Conservation (phyloP, 805 yeast genomes). For the Candida fluviatilis region DNA sequence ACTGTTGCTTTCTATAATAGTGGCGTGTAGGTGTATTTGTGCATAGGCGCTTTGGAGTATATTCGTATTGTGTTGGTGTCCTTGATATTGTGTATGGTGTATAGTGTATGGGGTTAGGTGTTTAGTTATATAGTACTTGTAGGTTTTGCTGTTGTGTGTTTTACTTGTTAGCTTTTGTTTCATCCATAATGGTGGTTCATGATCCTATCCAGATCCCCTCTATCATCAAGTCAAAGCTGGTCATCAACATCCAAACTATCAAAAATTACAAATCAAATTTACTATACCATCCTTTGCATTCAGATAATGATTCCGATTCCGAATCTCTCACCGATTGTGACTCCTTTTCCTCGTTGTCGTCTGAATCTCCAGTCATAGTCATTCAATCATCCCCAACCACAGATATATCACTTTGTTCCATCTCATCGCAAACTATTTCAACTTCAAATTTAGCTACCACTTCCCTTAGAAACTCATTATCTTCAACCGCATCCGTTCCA, state of each 20-base stretch:
- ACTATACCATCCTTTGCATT: not conserved
- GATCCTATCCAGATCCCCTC: not conserved
- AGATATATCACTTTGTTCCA: not conserved
- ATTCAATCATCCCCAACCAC: slow-evolving; percentile 1
- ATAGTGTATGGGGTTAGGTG: too few relatives aligned
- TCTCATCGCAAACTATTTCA: not conserved
- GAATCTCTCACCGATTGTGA: not conserved
- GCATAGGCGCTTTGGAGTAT: too few relatives aligned
- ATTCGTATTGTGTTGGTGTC: too few relatives aligned
- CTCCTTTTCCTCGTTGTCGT: not conserved
- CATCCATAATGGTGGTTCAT: not conserved
- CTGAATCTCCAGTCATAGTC: not conserved
- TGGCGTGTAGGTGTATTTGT: too few relatives aligned
- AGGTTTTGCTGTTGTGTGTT: too few relatives aligned
- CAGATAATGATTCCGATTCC: not conserved
- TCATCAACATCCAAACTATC: not conserved
- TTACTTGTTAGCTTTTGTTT: too few relatives aligned
- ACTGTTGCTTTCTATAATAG: too few relatives aligned
- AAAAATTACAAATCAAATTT: not conserved
- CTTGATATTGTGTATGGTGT: too few relatives aligned
- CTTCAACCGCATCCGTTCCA: not conserved
- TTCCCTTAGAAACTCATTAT: not conserved
- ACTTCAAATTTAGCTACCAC: not conserved
- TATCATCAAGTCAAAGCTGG: not conserved
- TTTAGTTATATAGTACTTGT: too few relatives aligned